phyloP scores from a whole-genome alignment of 371 early-diverging fungal species.

The Smittium culicis region DNA sequence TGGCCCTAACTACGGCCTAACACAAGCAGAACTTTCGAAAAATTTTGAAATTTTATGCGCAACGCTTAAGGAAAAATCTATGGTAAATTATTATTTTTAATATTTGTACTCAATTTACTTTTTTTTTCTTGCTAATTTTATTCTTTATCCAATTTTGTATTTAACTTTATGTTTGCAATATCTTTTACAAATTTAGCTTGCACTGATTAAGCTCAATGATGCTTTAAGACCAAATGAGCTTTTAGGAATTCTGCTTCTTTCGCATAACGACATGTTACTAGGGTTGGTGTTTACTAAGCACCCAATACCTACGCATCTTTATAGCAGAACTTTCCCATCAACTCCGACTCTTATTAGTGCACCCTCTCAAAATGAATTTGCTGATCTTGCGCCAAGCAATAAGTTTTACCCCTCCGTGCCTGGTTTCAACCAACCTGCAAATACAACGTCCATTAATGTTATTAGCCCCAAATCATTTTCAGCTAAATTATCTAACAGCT shows the following conservation, averaged over 20 bases:
- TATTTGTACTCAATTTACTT: too few relatives aligned
- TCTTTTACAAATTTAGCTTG: background rate
- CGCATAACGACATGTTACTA: constrained; percentile 1
- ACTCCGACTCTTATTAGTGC: background rate
- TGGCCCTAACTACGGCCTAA: background rate
- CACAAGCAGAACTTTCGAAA: background rate
- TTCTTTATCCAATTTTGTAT: background rate
- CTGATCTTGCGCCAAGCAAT: background rate
- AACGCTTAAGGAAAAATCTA: background rate
- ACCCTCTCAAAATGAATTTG: background rate
- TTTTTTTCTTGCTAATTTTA: too few relatives aligned
- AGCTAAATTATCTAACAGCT: background rate
- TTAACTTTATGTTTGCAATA: background rate
- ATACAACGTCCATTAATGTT: background rate
- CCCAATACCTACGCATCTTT: constrained; percentile 1
- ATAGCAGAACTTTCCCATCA: background rate
- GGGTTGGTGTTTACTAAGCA: constrained; percentile 4
- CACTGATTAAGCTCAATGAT: background rate
- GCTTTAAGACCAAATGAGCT: constrained; percentile 1
- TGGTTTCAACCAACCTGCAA: background rate
- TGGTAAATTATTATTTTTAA: background rate
- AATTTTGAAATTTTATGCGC: constrained; percentile 7
- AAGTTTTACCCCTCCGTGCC: background rate
- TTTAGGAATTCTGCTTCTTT: constrained; percentile 2
- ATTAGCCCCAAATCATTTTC: background rate